Conservation (phyloP, 75 land plant species). For the Picea sitchensis region DNA sequence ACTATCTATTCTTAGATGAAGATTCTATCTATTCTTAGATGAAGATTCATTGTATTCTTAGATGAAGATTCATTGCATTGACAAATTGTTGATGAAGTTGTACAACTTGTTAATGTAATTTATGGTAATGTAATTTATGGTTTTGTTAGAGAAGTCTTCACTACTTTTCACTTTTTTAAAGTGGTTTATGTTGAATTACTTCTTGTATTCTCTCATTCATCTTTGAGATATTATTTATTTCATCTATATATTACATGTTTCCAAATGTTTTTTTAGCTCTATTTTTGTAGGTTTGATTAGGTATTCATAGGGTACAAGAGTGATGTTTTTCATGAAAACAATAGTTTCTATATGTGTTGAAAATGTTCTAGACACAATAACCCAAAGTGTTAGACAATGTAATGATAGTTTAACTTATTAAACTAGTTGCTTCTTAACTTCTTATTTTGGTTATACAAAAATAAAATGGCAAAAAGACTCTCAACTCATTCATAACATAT, state of each 20-base stretch:
- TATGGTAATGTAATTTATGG: no score
- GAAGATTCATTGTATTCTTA: no score
- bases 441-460: slow-evolving; percentile 3
- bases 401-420: slow-evolving; percentile 6
- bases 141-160: no score
- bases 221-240: no score
- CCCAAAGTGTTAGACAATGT: not conserved
- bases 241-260: slow-evolving; percentile 34
- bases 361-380: slow-evolving; percentile 18
- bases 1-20: no score
- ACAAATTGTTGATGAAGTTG: no score
- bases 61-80: no score
- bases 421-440: slow-evolving; percentile 9
- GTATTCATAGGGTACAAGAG: slow-evolving; percentile 43
- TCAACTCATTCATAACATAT: not conserved
- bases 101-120: no score
- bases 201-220: no score
- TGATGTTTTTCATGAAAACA: slow-evolving; percentile 41
- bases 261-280: slow-evolving; percentile 39
- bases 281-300: slow-evolving; percentile 38
- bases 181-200: no score
- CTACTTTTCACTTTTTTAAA: no score
- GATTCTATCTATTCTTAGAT: no score
- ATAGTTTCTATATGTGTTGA: slow-evolving; percentile 45
- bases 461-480: not conserved